Percentiles rank a stretch among this genome's conserved stretches.
Evolutionary conservation across 2,329 filamentous ascomycete species (phyloP).

Genomic region (Diaporthe caulivora): DNA sequence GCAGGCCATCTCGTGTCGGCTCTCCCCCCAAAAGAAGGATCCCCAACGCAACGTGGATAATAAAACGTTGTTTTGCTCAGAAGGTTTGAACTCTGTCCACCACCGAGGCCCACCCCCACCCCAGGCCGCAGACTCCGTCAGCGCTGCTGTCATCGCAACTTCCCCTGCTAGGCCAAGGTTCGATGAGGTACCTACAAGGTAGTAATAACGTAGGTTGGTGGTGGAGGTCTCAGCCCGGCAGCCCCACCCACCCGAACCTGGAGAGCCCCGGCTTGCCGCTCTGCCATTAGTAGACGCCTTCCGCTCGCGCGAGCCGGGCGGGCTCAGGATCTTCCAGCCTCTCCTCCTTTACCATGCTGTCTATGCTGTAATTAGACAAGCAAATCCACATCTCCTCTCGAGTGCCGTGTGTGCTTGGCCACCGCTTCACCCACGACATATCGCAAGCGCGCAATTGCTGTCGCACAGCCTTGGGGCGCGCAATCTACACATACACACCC

Average conservation of each 20-base stretch:
- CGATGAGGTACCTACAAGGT: constrained; percentile 14
- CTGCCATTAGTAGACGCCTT: constrained; percentile 30
- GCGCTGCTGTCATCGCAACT: constrained; percentile 24
- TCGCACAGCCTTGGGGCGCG: constrained; percentile 30
- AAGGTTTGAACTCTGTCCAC: constrained; percentile 30
- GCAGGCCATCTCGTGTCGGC: constrained; percentile 14
- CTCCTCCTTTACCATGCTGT: background rate
- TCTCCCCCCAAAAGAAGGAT: background rate
- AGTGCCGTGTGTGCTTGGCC: constrained; percentile 23
- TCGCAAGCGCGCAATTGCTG: constrained; percentile 31
- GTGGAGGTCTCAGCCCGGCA: constrained; percentile 31
- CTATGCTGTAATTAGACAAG: no score
- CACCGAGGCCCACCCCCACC: constrained; percentile 2
- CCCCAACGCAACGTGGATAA: constrained; percentile 1
- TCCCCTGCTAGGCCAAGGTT: constrained; percentile 18
- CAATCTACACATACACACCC: background rate
- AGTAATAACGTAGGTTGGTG: constrained; percentile 14
- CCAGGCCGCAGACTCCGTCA: constrained; percentile 13
- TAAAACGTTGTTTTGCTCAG: background rate
- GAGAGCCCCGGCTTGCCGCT: constrained; percentile 23
- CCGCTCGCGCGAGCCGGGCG: constrained; percentile 33
- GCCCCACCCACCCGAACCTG: constrained; percentile 28
- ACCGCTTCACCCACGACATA: constrained; percentile 23
- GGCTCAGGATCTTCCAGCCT: constrained; percentile 21
- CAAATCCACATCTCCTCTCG: background rate